phyloP scores from a whole-genome alignment of 192 early-diverging fungal species.

The Dispira simplex region DNA sequence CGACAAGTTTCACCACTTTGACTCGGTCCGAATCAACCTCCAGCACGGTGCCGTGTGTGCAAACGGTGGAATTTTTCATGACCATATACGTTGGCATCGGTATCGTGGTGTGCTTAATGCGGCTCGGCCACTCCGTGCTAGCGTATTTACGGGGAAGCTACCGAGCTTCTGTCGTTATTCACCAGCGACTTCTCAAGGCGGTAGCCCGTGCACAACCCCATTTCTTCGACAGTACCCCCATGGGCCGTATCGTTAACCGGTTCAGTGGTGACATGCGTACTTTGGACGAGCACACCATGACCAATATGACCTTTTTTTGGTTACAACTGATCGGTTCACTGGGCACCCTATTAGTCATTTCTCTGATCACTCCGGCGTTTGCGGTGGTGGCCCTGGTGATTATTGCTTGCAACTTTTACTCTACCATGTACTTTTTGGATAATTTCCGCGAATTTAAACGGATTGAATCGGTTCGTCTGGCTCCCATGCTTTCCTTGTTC shows the following conservation, averaged over 20 bases:
- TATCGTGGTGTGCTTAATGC: slow-evolving; percentile 22
- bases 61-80: slow-evolving; percentile 41
- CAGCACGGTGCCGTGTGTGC: slow-evolving; percentile 14
- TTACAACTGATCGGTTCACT: slow-evolving; percentile 30
- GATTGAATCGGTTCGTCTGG: slow-evolving; percentile 57
- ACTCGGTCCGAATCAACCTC: slow-evolving; percentile 3
- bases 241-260: slow-evolving; percentile 77
- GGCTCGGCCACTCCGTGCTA: slow-evolving; percentile 25
- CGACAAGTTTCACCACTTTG: neutral
- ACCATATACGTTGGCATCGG: slow-evolving; percentile 42
- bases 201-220: slow-evolving; percentile 55
- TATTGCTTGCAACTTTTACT: slow-evolving; percentile 33
- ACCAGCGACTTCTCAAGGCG: slow-evolving; percentile 32
- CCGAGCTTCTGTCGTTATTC: slow-evolving; percentile 38
- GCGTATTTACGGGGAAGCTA: slow-evolving; percentile 30
- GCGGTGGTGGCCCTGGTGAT: slow-evolving; percentile 45
- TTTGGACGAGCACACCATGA: slow-evolving; percentile 48
- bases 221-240: slow-evolving; percentile 86
- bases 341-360: slow-evolving; percentile 43
- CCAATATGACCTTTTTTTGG: slow-evolving; percentile 32
- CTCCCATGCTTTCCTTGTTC: slow-evolving; percentile 69
- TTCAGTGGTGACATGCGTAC: slow-evolving; percentile 79
- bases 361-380: slow-evolving; percentile 53
- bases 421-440: slow-evolving; percentile 59
- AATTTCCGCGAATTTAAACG: slow-evolving; percentile 83